Conservation (phyloP, 148 eudicot species). For the Rhododendron mucronatum region DNA sequence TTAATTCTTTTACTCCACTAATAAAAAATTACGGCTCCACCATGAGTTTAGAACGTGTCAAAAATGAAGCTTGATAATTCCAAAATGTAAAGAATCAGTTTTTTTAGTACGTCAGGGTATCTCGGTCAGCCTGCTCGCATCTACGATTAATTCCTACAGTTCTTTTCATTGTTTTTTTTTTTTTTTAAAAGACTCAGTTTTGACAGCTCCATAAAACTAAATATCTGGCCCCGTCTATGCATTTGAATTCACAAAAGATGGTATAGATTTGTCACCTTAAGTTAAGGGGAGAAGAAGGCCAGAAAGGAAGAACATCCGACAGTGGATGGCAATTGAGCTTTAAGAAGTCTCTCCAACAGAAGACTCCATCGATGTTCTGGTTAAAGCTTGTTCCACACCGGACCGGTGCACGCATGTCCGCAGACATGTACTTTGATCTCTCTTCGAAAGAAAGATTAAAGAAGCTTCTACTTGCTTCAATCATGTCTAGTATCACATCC, state of each 20-base stretch:
- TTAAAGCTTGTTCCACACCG: slow-evolving; percentile 89
- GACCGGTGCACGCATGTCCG: slow-evolving; percentile 51
- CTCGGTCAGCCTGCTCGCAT: background rate
- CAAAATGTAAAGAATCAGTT: background rate
- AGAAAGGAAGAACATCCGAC: slow-evolving; percentile 44
- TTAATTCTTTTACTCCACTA: background rate
- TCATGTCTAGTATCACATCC: slow-evolving; percentile 43
- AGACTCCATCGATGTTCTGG: slow-evolving; percentile 68
- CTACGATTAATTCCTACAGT: too few species aligned
- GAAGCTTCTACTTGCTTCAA: slow-evolving; percentile 48
- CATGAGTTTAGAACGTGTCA: background rate
- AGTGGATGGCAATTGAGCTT: slow-evolving; percentile 63
- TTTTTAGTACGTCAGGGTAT: background rate
- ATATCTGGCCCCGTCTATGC: background rate
- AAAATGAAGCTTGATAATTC: background rate
- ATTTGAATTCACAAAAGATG: background rate
- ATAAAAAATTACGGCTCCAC: background rate
- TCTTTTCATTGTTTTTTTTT: too few species aligned
- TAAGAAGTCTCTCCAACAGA: slow-evolving; percentile 85
- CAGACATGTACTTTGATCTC: slow-evolving; percentile 54
- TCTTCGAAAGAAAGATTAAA: slow-evolving; percentile 64
- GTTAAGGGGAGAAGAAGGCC: slow-evolving; percentile 75
- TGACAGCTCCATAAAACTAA: background rate
- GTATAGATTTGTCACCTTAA: slow-evolving; percentile 43
- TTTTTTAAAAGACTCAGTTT: background rate